A percentile compares a stretch with the other conserved stretches of the same genome.
These are phyloP conservation scores for Lathyrus oleraceus DNA, from an alignment of 306 rosid genomes.

Conservation along the genomic window DNA sequence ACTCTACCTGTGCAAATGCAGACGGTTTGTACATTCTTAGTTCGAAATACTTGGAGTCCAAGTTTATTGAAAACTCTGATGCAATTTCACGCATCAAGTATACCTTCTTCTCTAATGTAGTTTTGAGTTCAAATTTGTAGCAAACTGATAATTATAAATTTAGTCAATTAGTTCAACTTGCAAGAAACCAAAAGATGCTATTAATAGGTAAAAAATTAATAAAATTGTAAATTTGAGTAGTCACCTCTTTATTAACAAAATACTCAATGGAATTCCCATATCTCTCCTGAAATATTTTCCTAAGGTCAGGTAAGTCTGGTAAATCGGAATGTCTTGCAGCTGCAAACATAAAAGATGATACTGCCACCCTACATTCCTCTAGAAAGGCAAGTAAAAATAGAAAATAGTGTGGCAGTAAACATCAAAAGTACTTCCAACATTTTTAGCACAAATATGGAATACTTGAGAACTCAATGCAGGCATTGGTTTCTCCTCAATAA, in stretches of 20 bases:
- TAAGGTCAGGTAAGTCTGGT: constrained; percentile 90
- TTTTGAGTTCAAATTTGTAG: constrained; percentile 66
- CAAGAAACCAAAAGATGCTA: constrained; percentile 25
- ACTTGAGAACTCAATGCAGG: too few relatives aligned
- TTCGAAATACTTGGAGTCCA: constrained; percentile 78
- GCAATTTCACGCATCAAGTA: constrained; percentile 79
- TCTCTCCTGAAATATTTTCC: constrained; percentile 84
- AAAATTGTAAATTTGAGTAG: constrained; percentile 1
- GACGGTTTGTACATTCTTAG: constrained; percentile 71
- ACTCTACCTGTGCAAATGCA: constrained; percentile 53
- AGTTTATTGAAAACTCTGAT: constrained; percentile 66
- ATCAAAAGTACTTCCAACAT: too few relatives aligned
- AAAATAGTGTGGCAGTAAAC: too few relatives aligned
- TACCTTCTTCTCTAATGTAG: constrained; percentile 77
- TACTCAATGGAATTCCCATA: constrained; percentile 61
- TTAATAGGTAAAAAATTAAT: constrained; percentile 4
- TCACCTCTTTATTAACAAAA: constrained; percentile 68
- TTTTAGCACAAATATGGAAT: too few relatives aligned
- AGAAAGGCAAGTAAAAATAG: constrained; percentile 41
- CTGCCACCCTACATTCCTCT: constrained; percentile 87
- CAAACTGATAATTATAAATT: constrained; percentile 57
- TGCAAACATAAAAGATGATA: constrained; percentile 83
- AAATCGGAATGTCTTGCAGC: constrained; percentile 95
- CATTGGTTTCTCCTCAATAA: too few relatives aligned
- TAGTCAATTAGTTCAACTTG: constrained; percentile 26